Evolutionary conservation across 768 basidiomycete species (phyloP), one percentile per base, ranked within the genome.

Genomic region (Trametes villosa): DNA sequence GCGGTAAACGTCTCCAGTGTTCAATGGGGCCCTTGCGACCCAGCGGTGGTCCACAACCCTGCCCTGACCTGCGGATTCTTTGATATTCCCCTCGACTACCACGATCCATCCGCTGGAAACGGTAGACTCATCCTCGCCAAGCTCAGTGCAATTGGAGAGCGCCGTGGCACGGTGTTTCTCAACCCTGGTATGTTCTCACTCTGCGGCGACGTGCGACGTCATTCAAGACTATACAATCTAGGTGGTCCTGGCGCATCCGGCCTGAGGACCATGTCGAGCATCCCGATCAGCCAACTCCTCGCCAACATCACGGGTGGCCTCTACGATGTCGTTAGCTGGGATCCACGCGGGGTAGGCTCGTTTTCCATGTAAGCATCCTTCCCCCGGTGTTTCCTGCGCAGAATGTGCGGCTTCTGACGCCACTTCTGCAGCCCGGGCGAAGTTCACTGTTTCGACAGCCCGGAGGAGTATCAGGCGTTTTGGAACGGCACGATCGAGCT

Each of bases 301-400:
- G 27, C 22, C 18, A 12, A 3, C 18, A 33, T 58, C 29, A 53
- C 54, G 22, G 62, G 56, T 1, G 56, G 62, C 5, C 17, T 22
- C 11, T 63, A 63, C 46, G 62, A 63, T 27, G 49, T 63, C 29
- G 62, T 63, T 51, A 53, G 45, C 18, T 58, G 55, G 56, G 62
- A 63, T 27, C 48, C 62, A n/a, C 56, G 62, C 20, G 62, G 62
- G 0, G 51, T 57, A 2, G 62, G 62, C 4, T 8, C 46, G 13
- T 44, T 52, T 30, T 58, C 62, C 6, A 29, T 54, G 59, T 60
- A 4, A 24, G 59, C 12, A 6, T 9, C 17, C 22, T 7, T 30
- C 6, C 15, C 1, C 18, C 15, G 5, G 13, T 3, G 13, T 15
- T 13, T 7, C 33, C 8, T 13, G 36, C 15, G 18, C 18, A 15